Conservation (phyloP, 768 basidiomycete species). For the Candolleomyces efflorescens region DNA sequence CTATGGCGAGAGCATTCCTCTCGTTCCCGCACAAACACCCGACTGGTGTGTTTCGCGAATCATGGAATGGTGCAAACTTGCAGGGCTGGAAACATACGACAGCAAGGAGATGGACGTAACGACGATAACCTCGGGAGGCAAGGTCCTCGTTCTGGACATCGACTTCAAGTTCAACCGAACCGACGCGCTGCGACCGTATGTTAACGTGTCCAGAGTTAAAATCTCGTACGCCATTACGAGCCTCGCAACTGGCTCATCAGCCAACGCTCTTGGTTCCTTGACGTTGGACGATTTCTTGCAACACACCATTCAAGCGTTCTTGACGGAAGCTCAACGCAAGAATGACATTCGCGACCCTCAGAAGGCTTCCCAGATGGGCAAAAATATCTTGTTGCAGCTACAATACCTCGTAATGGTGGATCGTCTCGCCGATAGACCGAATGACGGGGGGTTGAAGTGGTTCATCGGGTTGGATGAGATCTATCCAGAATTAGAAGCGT, state of each 20-base stretch:
- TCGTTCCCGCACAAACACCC: conserved; percentile 38
- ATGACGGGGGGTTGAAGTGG: conserved; percentile 68
- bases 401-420: conserved; percentile 73
- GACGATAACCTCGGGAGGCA: conserved; percentile 67
- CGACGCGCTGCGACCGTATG: conserved; percentile 29
- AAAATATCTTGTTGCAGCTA: conserved; percentile 49
- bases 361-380: conserved; percentile 47
- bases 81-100: conserved; percentile 73
- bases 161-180: conserved; percentile 50
- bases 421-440: conserved; percentile 54
- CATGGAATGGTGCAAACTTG: conserved; percentile 56
- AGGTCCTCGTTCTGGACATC: conserved; percentile 76
- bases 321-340: conserved; percentile 54
- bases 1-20: conserved; percentile 65
- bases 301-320: conserved; percentile 51
- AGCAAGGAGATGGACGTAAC: conserved; percentile 40
- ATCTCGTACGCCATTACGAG: conserved; percentile 66
- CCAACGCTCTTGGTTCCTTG: conserved; percentile 45
- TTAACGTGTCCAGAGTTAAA: conserved; percentile 56
- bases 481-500: conserved; percentile 40
- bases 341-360: conserved; percentile 47
- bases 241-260: conserved; percentile 28
- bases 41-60: conserved; percentile 60
- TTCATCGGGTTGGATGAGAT: conserved; percentile 63
- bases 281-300: conserved; percentile 63